Evolutionary conservation across 768 basidiomycete species (phyloP).

Genomic region (Podaxis sp.): DNA sequence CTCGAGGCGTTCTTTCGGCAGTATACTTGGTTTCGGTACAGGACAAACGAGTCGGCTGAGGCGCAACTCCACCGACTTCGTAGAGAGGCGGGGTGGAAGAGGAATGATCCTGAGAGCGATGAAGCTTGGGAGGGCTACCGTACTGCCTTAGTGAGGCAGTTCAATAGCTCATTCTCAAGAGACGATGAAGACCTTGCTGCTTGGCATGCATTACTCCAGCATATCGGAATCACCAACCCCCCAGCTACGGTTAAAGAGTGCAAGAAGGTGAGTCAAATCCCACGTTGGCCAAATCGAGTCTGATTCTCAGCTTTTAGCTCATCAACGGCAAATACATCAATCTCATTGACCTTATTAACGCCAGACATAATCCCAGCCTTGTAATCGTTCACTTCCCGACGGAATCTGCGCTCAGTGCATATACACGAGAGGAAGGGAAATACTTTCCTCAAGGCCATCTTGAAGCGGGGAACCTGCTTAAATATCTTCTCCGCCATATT

Average conservation of each 20-base stretch:
- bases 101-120: constrained; percentile 5
- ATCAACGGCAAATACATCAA: constrained; percentile 34
- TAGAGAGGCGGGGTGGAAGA: constrained; percentile 16
- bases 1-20: constrained; percentile 21
- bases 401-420: constrained; percentile 28
- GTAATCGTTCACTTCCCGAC: constrained; percentile 21
- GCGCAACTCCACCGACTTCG: constrained; percentile 28
- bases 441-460: constrained; percentile 30
- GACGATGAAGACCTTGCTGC: constrained; percentile 26
- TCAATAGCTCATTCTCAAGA: constrained; percentile 32
- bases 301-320: constrained; percentile 18
- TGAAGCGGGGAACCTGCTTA: constrained; percentile 30
- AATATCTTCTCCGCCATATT: constrained; percentile 30
- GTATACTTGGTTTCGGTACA: constrained; percentile 23
- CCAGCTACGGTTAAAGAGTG: constrained; percentile 24
- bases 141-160: constrained; percentile 29
- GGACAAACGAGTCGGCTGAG: constrained; percentile 18
- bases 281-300: not conserved
- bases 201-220: constrained; percentile 28
- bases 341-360: constrained; percentile 36
- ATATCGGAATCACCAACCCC: constrained; percentile 25
- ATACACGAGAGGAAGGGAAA: constrained; percentile 24
- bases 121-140: constrained; percentile 22
- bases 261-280: constrained; percentile 13
- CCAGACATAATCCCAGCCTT: constrained; percentile 1